Evolutionary conservation across 2,329 filamentous ascomycete species (phyloP), one percentile per base, ranked within the genome.

Genomic region (Alternaria gansuensis): DNA sequence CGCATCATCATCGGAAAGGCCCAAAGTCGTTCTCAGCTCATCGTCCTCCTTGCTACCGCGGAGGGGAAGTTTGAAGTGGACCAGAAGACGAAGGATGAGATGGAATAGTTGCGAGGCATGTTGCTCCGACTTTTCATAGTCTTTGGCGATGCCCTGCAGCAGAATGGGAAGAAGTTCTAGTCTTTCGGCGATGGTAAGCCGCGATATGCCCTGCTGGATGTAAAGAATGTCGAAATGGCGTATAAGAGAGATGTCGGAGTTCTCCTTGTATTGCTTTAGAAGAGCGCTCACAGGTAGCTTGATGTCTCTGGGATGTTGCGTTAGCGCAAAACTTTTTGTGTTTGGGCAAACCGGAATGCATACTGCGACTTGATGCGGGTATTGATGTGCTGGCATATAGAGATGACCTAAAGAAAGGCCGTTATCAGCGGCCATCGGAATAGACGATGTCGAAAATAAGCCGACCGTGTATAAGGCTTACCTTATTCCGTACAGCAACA

Each of bases 151-250:
- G 9, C 88, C 90, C 63, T 85, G 82, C 14, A 93, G 79, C 9
- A 93, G 78, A 3, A 86, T 83, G 2, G 92, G 88, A n/a, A 97
- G 78, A 4, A 97, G 80, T 10, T 88, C 86, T 34, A 89, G 84
- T 66, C 92, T 86, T 40, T 94, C 90, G 14, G 79, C 75, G 10
- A 83, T 76, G 2, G 83, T 81, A 21, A 91, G 77, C 49, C 88
- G 83, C 51, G 84, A 84, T 43, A 91, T 82, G 37, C 94, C 95
- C 73, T 96, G 92, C 71, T 96, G 91, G 36, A 97, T 90, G 74
- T 96, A 97, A 17, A 90, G 84, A 39, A 98, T 81, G 77, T 98
- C 93, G 68, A 97, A 90, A 74, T 96, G 91, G 63, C 92, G 89
- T 64, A 99, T 87, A 36, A 97, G 83, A 1, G 88, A 82, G 11